Conservation (phyloP, 768 basidiomycete species). For the Leccinum truebloodii region DNA sequence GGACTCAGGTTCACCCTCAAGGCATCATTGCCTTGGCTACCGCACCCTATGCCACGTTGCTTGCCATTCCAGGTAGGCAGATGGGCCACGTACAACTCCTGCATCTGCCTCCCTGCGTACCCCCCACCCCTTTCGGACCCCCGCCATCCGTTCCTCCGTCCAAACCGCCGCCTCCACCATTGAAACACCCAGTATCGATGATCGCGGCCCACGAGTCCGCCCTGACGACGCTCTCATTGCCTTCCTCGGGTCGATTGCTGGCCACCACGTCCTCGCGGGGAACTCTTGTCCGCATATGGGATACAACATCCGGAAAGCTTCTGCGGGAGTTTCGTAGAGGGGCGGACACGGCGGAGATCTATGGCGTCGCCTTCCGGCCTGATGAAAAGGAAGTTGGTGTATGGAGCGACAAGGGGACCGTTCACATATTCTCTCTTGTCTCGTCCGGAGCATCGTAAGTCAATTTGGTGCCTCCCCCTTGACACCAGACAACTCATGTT, state of each 20-base stretch:
- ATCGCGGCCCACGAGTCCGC: constrained; percentile 83
- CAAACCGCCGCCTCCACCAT: constrained; percentile 55
- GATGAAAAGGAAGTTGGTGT: constrained; percentile 87
- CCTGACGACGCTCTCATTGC: constrained; percentile 74
- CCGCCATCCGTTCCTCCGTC: constrained; percentile 52
- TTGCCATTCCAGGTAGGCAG: constrained; percentile 84
- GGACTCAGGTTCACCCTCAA: constrained; percentile 30
- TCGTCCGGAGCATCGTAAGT: constrained; percentile 68
- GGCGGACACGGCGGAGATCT: constrained; percentile 88
- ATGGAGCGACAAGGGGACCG: constrained; percentile 95
- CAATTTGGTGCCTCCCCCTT: constrained; percentile 1
- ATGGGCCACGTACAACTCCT: constrained; percentile 87
- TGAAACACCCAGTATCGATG: constrained; percentile 73
- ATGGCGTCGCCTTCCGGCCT: constrained; percentile 83
- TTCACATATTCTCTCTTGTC: constrained; percentile 82
- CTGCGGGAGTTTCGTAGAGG: constrained; percentile 82
- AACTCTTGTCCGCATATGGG: constrained; percentile 88
- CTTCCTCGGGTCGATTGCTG: constrained; percentile 74
- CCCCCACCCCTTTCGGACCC: constrained; percentile 56
- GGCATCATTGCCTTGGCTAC: constrained; percentile 83
- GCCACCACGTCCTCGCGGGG: constrained; percentile 85
- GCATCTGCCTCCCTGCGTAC: constrained; percentile 77
- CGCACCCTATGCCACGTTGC: constrained; percentile 72
- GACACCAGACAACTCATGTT: constrained; percentile 7
- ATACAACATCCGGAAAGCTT: constrained; percentile 68